Base-by-base conservation (phyloP, 2,329 filamentous ascomycete species). In the Penicillium sp. region DNA sequence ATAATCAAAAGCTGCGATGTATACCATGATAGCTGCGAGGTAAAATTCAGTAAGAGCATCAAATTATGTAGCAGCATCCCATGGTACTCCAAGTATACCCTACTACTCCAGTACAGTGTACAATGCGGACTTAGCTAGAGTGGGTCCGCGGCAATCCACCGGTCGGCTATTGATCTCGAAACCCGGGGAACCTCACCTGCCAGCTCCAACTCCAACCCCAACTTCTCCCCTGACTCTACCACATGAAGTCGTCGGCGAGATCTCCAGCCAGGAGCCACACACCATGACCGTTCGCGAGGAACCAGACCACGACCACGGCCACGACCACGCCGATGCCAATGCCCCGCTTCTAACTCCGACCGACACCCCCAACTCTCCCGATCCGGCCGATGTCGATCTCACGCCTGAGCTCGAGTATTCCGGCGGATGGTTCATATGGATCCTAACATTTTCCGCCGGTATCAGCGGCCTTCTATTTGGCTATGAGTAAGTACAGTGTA, bases 391-490 rank as follows among this genome's bases (percentile, higher is more conserved):
- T 42, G 46, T 44, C 17, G 46, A n/a, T 36, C 43, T 51, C 17
- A 41, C 52, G 23, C 45, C 50, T 12, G 55, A 59, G 29, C 43
- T 50, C 24, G 49, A 39, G 40, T 59, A 61, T 34, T 65, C 64
- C 4, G 68, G 68, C 36, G 68, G 69, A 26, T 62, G 66, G 44
- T 84, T 84, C 50, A 78, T 84, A 32, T 84, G 80, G 78, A 70
- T 73, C 3, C 68, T 85, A 44, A 84, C 82, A 0, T 72, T 83
- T 37, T 80, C 81, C 18, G 83, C 83, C 6, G 81, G 81, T 3
- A 75, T 85, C 12, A 81, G 78, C 44, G 83, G 83, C 3, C 68
- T 85, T 12, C 67, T 86, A 13, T 86, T 86, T 69, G 83, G 83
- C 49, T 86, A 84, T 63, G 83, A 86, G 80, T 82, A 72, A 50